Conservation (phyloP, 352 stramenopile genomes). For the Elongisporangium prolatum region DNA sequence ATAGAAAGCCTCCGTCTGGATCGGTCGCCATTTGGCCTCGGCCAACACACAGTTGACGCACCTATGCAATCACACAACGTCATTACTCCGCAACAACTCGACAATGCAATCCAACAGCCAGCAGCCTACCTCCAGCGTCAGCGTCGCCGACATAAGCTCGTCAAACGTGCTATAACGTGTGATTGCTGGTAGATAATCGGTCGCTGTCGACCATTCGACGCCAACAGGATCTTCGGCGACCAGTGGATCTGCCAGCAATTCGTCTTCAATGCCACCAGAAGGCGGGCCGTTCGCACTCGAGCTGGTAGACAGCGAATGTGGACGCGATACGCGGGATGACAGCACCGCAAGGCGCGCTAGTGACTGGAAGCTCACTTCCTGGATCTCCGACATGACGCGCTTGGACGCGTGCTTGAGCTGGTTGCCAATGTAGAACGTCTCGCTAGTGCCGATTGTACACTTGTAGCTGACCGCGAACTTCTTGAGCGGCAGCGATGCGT, state of each 20-base stretch:
- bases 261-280: conserved; percentile 40
- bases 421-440: conserved; percentile 87
- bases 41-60: conserved; percentile 75
- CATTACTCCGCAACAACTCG: neutral
- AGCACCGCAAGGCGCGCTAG: conserved; percentile 75
- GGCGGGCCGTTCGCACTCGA: conserved; percentile 36
- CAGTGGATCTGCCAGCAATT: conserved; percentile 39
- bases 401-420: conserved; percentile 78
- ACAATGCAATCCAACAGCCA: neutral
- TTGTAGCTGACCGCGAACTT: conserved; percentile 90
- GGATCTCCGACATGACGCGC: conserved; percentile 66
- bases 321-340: conserved; percentile 72
- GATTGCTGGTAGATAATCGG: conserved; percentile 73
- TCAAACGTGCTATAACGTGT: conserved; percentile 88
- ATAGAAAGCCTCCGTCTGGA: conserved; percentile 75
- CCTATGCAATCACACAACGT: conserved; percentile 18
- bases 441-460: conserved; percentile 82
- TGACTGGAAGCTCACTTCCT: conserved; percentile 87
- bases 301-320: conserved; percentile 1
- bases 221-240: conserved; percentile 74
- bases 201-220: conserved; percentile 62
- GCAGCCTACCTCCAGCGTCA: conserved; percentile 69
- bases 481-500: conserved; percentile 81
- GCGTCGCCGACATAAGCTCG: conserved; percentile 85
- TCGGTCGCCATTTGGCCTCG: conserved; percentile 83